These are phyloP conservation scores for Phytophthora citrophthora DNA, from an alignment of 352 stramenopile species.

Conservation along the genomic window DNA sequence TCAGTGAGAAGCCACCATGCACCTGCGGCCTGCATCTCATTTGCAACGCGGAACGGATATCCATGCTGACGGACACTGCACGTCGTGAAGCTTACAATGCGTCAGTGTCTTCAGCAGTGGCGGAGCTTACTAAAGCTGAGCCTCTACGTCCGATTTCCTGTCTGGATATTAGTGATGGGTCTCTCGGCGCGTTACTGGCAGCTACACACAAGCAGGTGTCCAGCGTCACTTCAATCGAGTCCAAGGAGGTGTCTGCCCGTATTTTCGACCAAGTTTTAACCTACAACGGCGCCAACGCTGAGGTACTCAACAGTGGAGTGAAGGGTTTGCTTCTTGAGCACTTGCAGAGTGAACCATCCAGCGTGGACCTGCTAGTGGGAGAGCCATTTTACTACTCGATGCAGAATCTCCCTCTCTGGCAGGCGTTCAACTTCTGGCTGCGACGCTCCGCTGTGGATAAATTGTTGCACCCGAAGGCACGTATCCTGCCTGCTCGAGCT, in stretches of 20 bases:
- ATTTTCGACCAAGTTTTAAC: conserved; percentile 78
- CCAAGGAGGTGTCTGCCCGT: conserved; percentile 79
- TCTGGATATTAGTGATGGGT: conserved; percentile 83
- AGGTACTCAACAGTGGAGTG: conserved; percentile 72
- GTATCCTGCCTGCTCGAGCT: conserved; percentile 55
- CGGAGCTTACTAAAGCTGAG: conserved; percentile 19
- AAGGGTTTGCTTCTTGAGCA: conserved; percentile 71
- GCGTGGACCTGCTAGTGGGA: conserved; percentile 65
- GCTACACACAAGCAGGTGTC: conserved; percentile 47
- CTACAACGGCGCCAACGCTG: conserved; percentile 51
- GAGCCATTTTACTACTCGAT: conserved; percentile 90
- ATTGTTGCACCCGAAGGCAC: conserved; percentile 45
- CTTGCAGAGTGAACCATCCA: conserved; percentile 51
- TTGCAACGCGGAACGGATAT: conserved; percentile 79
- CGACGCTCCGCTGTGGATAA: conserved; percentile 58
- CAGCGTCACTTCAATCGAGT: conserved; percentile 78
- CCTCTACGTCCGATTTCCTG: conserved; percentile 43
- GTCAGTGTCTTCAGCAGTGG: conserved; percentile 30
- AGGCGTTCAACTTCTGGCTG: conserved; percentile 87
- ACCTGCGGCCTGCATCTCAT: conserved; percentile 80
- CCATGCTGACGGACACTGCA: conserved; percentile 67
- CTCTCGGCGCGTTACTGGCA: conserved; percentile 66
- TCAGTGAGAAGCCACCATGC: conserved; percentile 62
- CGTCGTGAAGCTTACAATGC: conserved; percentile 53
- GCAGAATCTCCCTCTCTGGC: conserved; percentile 85